Conservation (phyloP, 129 eudicot species). For the Mikania micrantha region DNA sequence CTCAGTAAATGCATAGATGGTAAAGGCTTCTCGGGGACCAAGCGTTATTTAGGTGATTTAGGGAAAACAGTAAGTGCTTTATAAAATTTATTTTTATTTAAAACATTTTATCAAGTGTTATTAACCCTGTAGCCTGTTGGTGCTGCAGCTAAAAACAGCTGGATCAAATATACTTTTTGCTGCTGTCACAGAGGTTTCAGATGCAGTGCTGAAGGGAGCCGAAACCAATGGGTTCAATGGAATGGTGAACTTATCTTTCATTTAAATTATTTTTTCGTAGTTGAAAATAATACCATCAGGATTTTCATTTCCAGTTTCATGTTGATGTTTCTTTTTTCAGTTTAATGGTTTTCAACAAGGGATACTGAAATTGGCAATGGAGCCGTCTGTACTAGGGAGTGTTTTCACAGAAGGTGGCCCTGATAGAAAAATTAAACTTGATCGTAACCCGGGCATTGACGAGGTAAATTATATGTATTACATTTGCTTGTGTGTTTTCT, state of each 20-base stretch:
- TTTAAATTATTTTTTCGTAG: neutral
- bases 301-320: neutral
- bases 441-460: constrained; percentile 88
- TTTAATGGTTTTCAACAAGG: constrained; percentile 91
- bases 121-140: constrained; percentile 13
- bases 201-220: constrained; percentile 92
- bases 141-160: constrained; percentile 70
- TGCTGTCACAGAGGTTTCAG: constrained; percentile 88
- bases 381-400: constrained; percentile 82
- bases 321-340: constrained; percentile 28
- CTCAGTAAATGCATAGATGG: constrained; percentile 78
- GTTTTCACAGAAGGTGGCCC: constrained; percentile 99
- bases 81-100: neutral
- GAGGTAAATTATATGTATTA: constrained; percentile 49
- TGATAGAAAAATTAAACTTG: constrained; percentile 89
- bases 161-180: constrained; percentile 91
- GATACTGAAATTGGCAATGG: constrained; percentile 89
- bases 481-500: neutral
- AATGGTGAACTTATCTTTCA: constrained; percentile 43
- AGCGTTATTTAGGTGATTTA: constrained; percentile 92
- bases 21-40: constrained; percentile 92
- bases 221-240: constrained; percentile 87
- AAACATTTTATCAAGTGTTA: neutral
- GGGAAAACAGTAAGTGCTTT: constrained; percentile 77
- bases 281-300: neutral